Base-by-base conservation (phyloP, 75 land plant species). In the Azolla pinnata region DNA sequence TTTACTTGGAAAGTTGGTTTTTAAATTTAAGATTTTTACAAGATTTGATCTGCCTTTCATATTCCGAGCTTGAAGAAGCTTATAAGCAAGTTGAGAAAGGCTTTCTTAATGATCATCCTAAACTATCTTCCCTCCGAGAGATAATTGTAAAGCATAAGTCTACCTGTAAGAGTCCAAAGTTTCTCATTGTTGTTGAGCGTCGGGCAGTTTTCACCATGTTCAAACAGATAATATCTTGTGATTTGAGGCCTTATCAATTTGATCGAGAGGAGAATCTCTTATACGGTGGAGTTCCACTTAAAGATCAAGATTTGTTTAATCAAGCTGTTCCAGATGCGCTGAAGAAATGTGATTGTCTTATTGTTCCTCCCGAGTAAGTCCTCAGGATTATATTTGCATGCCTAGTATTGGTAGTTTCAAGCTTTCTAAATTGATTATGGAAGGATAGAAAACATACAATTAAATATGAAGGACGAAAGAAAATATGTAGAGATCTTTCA, bases 151-250 rank as follows among this genome's bases (percentile, higher is more conserved):
- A 33, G 20, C 59, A 52, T 29, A 52, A 52, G 29, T 24, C 29
- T 24, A 23, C 19, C 16, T 16, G 7, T 9, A 2, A 3, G 1
- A 2, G 33, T 23, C 42, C 59, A 57, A 57, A 57, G n/a, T n/a
- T 57, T 33, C 16, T 57, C 2, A 17, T 57, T 9, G 33, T 57
- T 31, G 59, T 23, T 1, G 59, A 57, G 35, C 7, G 59, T 1
- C 59, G 59, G n/a, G 59, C 59, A 9, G 24, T 57, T 57, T 57
- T 57, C 33, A 57, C 59, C 9, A 18, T 57, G 32, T 57, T 31
- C 34, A 57, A 57, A 38, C 10, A 19, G 2, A 19, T 57, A 25
- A 2, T 33, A 2, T n/a, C 34, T 31, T 38, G 35, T 25, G 12
- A 57, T 19, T 21, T 57, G 18, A 33, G 33, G 19, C 59, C 59